Conservation (phyloP, 2,329 filamentous ascomycete species). For the Phialophora expanda region DNA sequence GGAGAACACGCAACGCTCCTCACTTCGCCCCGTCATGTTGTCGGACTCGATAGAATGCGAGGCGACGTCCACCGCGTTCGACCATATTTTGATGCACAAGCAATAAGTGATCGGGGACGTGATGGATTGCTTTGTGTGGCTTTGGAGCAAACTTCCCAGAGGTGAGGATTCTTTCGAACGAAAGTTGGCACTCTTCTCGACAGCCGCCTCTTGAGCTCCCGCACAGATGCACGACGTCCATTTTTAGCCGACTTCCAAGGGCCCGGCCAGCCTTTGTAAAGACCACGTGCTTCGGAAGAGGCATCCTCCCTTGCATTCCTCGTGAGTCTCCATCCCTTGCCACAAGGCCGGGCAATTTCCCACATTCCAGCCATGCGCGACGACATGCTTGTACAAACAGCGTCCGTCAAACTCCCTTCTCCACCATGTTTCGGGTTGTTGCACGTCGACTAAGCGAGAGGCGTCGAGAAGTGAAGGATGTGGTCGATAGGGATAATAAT, state of each 20-base stretch:
- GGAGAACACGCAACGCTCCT: background rate
- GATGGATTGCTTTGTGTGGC: background rate
- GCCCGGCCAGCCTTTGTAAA: background rate
- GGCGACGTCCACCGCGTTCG: background rate
- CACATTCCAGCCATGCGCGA: conserved; percentile 28
- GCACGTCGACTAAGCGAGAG: conserved; percentile 3
- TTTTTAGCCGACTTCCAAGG: background rate
- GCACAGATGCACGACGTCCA: background rate
- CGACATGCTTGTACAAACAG: conserved; percentile 12
- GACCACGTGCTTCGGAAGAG: conserved; percentile 12
- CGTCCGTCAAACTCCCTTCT: conserved; percentile 11
- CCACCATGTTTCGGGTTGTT: conserved; percentile 22
- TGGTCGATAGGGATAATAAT: conserved; percentile 36
- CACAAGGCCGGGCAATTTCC: conserved; percentile 26
- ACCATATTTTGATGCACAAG: background rate
- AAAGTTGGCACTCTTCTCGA: background rate
- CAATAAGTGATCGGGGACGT: background rate
- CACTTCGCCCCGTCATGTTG: background rate
- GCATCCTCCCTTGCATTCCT: conserved; percentile 17
- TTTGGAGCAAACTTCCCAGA: background rate
- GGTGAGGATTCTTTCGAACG: background rate
- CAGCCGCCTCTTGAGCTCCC: background rate
- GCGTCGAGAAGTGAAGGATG: conserved; percentile 28
- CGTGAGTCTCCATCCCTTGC: conserved; percentile 24
- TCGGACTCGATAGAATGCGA: background rate